Base-by-base conservation (phyloP, 495 filamentous ascomycete genomes). In the Penicillium bialowiezense region DNA sequence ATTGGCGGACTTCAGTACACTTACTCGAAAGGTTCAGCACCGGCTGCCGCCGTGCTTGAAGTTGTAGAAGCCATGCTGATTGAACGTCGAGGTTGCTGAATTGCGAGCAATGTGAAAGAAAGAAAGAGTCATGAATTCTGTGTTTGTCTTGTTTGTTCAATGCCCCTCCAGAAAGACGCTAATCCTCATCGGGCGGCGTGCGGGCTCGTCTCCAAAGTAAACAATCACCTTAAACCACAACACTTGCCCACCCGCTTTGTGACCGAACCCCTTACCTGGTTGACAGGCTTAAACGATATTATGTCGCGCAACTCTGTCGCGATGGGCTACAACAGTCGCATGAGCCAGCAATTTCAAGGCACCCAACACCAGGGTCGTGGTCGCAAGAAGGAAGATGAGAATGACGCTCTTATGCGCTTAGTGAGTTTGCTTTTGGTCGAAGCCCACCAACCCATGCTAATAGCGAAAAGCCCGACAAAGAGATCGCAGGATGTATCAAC, bases 401-500 rank as follows among this genome's bases (percentile, higher is more conserved):
- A 81, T 53, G 90, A 95, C 73, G 86, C 88, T 18, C 85, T 93
- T 70, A 95, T 96, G 90, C 85, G 85, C 51, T 74, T 96, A 67
- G 86, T 88, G 63, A 61, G 74, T 64, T 50, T 32, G 14, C 2
- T 31, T 18, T 28, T 17, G 26, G 15, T 36, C 13, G 6, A 8
- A 14, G 32, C 29, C 17, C 29, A 3, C 34, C 40, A 21, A 34
- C 34, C 41, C 9, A 56, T 39, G 33, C 56, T 63, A 48, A 67
- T 43, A 24, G 10, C 28, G 7, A 9, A 21, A 49, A 86, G 84
- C 71, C 81, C 31, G 91, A 97, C 62, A 81, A 79, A 56, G 93
- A 97, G 65, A 97, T 98, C 44, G 90, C 91, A 59, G 90, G 87
- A 60, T 98, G 93, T 68, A 95, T 98, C 74, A 91, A 83, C 68